Evolutionary conservation across 1,139 yeast genomes (phyloP), one percentile per base, ranked within the genome.

Genomic region (Pichia sp.): DNA sequence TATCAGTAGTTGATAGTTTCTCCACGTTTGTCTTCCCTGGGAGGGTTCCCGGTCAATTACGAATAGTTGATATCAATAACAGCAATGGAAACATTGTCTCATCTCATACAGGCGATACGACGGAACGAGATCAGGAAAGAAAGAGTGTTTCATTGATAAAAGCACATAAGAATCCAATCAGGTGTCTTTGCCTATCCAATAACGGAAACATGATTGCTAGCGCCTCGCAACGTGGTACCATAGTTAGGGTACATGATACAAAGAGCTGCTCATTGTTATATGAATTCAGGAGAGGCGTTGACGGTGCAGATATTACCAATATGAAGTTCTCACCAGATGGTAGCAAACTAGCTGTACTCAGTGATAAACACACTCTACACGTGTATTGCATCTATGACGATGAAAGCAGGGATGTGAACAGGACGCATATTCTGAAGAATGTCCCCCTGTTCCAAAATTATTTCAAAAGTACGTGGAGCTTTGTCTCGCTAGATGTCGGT

Each of bases 321-420:
- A 80, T 91, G 82, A 77, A 77, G 39, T 87, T 91, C 55, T 79
- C 87, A 7, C 88, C 83, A 16, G 71, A 78, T 45, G 87, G 85
- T 34, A 59, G 77, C 7, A 74, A 77, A 48, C 63, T 91, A 36
- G 96, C 96, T 0, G 88, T 86, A 3, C 64, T 91, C 24, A 81
- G 94, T 12, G 96, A 86, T 59, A 91, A 91, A 55, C 80, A 75
- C 48, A 91, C 97, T 1, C 62, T 91, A 38, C 98, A 91, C 60
- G 73, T 91, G 6, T 91, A 77, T 59, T 82, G 79, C 50, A 61
- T 79, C 25, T 30, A 27, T 22, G 34, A 27, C n/a, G 27, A 23
- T 13, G 37, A 22, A 9, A 28, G n/a, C 29, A 34, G 21, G 3
- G 36, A 35, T 15, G 30, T 30, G 11, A 78, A 84, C 53, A 70